Percentiles rank a stretch among this genome's conserved stretches.
Evolutionary conservation across 2,329 filamentous ascomycete genomes (phyloP).

Genomic region (Grosmannia clavigera): DNA sequence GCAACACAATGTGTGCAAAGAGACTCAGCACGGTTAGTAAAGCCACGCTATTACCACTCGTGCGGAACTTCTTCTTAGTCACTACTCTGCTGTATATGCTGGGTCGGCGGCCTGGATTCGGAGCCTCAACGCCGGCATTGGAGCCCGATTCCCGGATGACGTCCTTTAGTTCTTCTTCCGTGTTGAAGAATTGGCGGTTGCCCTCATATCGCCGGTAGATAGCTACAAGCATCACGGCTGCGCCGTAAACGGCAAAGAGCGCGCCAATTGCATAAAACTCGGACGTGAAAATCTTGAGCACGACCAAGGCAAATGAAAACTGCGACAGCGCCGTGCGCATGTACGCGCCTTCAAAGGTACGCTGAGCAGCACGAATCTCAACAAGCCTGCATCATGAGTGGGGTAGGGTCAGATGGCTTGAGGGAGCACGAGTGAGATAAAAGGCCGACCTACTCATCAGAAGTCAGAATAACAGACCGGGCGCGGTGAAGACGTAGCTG

Average conservation of each 20-base stretch:
- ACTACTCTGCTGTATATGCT: conserved; percentile 18
- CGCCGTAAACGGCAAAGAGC: conserved; percentile 83
- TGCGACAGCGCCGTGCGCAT: conserved; percentile 88
- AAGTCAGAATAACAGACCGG: conserved; percentile 68
- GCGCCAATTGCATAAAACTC: conserved; percentile 98
- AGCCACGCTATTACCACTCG: conserved; percentile 49
- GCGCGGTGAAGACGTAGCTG: conserved; percentile 74
- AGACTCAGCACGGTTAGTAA: conserved; percentile 45
- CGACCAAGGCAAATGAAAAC: conserved; percentile 88
- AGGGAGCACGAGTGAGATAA: not conserved
- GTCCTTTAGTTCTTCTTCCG: conserved; percentile 26
- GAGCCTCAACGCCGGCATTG: not conserved
- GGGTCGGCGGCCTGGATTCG: conserved; percentile 2
- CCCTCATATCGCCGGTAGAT: conserved; percentile 81
- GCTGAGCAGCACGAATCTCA: conserved; percentile 86
- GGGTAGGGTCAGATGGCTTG: not conserved
- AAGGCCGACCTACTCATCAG: conserved; percentile 47
- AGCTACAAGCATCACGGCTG: conserved; percentile 70
- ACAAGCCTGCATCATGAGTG: conserved; percentile 47
- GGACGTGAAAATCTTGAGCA: conserved; percentile 90
- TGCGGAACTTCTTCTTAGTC: conserved; percentile 45
- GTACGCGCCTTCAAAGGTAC: conserved; percentile 95
- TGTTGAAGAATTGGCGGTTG: conserved; percentile 82
- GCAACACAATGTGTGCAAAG: conserved; percentile 42
- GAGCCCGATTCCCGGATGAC: conserved; percentile 11